Base-by-base conservation (phyloP, 148 eudicot species). In the Cornus suecica region DNA sequence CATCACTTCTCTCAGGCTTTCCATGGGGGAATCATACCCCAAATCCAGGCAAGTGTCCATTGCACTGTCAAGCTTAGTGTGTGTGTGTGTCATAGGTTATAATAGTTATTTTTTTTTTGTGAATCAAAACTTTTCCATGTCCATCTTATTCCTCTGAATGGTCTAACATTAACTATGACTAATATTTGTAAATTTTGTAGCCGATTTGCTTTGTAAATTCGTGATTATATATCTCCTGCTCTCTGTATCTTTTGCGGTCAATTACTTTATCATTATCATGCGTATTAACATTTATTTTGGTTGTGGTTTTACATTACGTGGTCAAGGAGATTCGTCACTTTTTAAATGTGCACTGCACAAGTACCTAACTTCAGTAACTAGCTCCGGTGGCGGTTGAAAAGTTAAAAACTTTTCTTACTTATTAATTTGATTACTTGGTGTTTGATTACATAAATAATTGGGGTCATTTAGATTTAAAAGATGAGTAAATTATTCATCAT, bases 21-120 rank as follows among this genome's bases (percentile, higher is more conserved):
- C 80, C 14, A 41, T 68, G 30, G 91, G 78, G 80, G 90, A 90
- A 42, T 65, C 86, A 58, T 67, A 69, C 76, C 79, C 88, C 78
- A 91, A 82, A 79, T 89, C 96, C 75, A 84, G 90, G 96, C 79
- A 75, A 78, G 63, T 74, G 28, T 31, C 27, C 76, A 30, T 48
- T 58, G 37, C 23, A 58, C 29, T 20, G 31, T 54, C 23, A 0
- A 30, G 23, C 14, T 48, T 16, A 7, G 62, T 58, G 23, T 18
- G 20, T 58, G 62, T n/a, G n/a, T 58, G 20, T 18, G 42, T 37
- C 58, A 52, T 52, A 20, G 20, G 42, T 37, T 37, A 37, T 48
- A 18, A 0, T 58, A 58, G n/a, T 58, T 58, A 20, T 20, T 58
- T 58, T 58, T 58, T 20, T 58, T 58, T 58, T 58, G 24, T 58